Conservation (phyloP, 75 land plant species). For the Pinus taeda region DNA sequence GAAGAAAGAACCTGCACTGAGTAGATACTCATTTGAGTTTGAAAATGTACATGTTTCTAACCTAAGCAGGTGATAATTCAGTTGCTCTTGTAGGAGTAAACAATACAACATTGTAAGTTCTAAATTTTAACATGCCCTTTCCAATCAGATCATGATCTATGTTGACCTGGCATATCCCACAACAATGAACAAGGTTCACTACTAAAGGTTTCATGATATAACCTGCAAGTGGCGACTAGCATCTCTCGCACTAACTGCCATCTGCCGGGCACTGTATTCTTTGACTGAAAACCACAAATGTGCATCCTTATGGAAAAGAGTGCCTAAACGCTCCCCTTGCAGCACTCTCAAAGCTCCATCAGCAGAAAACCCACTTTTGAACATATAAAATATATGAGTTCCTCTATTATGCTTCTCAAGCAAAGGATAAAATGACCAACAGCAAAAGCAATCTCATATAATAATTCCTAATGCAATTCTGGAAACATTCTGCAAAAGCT, state of each 20-base stretch:
- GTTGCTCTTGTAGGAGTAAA: background rate
- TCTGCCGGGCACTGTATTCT: conserved; percentile 67
- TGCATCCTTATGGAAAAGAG: conserved; percentile 90
- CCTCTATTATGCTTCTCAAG: background rate
- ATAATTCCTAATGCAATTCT: background rate
- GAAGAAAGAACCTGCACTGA: conserved; percentile 59
- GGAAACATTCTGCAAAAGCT: background rate
- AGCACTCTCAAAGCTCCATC: conserved; percentile 75
- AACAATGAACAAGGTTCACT: background rate
- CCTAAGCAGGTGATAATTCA: background rate
- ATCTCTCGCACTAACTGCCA: conserved; percentile 95
- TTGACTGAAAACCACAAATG: conserved; percentile 46
- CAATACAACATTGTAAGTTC: background rate
- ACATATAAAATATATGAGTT: conserved; percentile 6
- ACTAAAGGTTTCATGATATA: background rate
- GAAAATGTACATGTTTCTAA: background rate
- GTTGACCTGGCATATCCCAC: background rate
- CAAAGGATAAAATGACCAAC: background rate
- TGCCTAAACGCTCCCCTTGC: conserved; percentile 80
- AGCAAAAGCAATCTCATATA: background rate
- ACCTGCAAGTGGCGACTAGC: conserved; percentile 88
- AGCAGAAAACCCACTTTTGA: conserved; percentile 75
- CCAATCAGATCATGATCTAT: background rate
- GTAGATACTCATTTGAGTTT: background rate
- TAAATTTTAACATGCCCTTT: background rate